Evolutionary conservation across 2,329 filamentous ascomycete genomes (phyloP).

Genomic region (Aspergillus pseudoterreus): DNA sequence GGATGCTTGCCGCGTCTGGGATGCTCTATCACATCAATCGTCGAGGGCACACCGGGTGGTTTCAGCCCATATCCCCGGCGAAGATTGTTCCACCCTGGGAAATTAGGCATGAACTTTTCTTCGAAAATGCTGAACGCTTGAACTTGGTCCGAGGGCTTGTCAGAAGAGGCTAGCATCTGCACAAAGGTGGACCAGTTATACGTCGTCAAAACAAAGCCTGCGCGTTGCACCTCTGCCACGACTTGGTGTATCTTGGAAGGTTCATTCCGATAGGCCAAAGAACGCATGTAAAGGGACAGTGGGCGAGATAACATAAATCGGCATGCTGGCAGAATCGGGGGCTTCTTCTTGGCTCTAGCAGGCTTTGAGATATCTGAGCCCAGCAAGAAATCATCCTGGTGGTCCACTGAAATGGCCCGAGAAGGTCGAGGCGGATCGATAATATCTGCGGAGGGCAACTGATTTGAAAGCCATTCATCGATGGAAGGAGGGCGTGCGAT

Average conservation of each 20-base stretch:
- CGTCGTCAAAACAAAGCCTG: constrained; percentile 71
- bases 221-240: constrained; percentile 54
- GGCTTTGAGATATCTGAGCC: not conserved
- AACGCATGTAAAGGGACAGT: constrained; percentile 51
- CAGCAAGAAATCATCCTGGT: constrained; percentile 5
- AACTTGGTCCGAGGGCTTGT: constrained; percentile 51
- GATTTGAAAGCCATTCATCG: constrained; percentile 15
- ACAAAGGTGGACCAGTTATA: constrained; percentile 79
- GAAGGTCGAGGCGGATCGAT: constrained; percentile 11
- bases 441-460: constrained; percentile 4
- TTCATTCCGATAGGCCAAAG: constrained; percentile 52
- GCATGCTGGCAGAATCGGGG: constrained; percentile 34
- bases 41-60: constrained; percentile 24
- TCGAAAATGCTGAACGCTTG: constrained; percentile 72
- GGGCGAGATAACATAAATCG: constrained; percentile 49
- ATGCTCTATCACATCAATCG: constrained; percentile 32
- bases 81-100: constrained; percentile 65
- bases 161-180: constrained; percentile 60
- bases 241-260: constrained; percentile 49
- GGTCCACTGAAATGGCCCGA: constrained; percentile 3
- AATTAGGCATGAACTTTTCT: constrained; percentile 70
- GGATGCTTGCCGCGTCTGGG: constrained; percentile 18
- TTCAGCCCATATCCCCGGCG: constrained; percentile 30
- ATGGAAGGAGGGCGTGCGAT: constrained; percentile 37
- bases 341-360: constrained; percentile 1